Evolutionary conservation across 2,329 filamentous ascomycete species (phyloP), one percentile per base, ranked within the genome.

Genomic region (Hypoxylon sp.): DNA sequence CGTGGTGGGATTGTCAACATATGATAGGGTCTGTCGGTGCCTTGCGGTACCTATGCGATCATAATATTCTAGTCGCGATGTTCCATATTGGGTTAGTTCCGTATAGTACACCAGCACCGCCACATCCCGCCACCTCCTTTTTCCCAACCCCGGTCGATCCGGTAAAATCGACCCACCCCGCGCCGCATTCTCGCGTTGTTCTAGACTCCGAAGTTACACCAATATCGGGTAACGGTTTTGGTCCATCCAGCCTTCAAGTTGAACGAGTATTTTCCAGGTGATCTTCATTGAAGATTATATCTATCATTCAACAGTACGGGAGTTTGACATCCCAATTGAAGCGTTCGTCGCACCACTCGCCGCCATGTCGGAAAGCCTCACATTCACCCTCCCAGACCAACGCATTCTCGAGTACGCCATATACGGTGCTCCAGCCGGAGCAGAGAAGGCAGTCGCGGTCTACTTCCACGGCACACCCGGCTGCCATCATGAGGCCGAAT

Each of bases 311-410:
- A 37, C 35, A 6, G 11, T n/a, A 15, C 13, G 11, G 35, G 35
- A 37, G 35, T n/a, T 37, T 37, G 15, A n/a, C 6, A 37, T 37
- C 35, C 35, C 35, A 37, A n/a, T 37, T 2, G 6, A 37, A 37
- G 13, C 15, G 35, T 15, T 15, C 35, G 15, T 5, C 35, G 35
- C 35, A 3, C n/a, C 35, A 6, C 15, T n/a, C 6, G 15, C 4
- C 39, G n/a, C 6, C 39, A 42, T 42, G 39, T 42, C 39, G 39
- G 39, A 37, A 37, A 37, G 35, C 35, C 35, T 19, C 39, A 42
- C 39, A 19, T 42, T 42, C 39, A 19, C 17, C 39, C 39, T 42
- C 10, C 39, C 39, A n/a, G 39, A 42, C 7, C 39, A 42, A n/a
- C 39, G 39, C 39, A 19, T n/a, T 17, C 39, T 42, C 6, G 39